Percentiles rank a stretch among this genome's conserved stretches.
Conservation (phyloP, 1,284 basidiomycete genomes). For the Melampsora larici-populina region DNA sequence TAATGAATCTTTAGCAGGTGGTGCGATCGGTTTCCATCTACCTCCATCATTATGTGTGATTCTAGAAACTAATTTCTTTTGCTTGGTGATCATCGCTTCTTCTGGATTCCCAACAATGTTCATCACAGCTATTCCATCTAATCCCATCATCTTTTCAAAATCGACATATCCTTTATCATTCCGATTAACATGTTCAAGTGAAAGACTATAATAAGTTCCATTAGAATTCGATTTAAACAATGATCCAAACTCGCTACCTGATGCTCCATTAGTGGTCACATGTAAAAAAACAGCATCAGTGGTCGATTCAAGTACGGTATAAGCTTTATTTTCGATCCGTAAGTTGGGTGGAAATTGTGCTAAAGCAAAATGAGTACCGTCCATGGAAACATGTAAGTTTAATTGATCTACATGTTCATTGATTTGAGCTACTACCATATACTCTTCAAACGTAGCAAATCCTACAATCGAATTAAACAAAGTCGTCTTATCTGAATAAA, state of each 20-base stretch:
- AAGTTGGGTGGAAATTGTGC: conserved; percentile 86
- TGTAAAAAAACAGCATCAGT: conserved; percentile 92
- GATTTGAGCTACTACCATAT: conserved; percentile 87
- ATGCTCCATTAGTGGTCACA: conserved; percentile 79
- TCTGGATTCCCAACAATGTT: conserved; percentile 82
- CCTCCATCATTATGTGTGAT: conserved; percentile 98
- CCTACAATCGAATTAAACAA: conserved; percentile 85
- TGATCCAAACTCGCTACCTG: conserved; percentile 76
- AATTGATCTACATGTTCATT: conserved; percentile 57
- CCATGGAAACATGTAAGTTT: conserved; percentile 83
- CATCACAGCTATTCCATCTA: conserved; percentile 91
- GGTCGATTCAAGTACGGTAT: conserved; percentile 89
- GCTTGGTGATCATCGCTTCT: conserved; percentile 68
- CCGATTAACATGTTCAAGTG: conserved; percentile 82
- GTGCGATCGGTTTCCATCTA: conserved; percentile 76
- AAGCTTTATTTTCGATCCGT: conserved; percentile 84
- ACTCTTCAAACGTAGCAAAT: conserved; percentile 94
- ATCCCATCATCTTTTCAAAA: conserved; percentile 94
- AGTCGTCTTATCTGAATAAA: conserved; percentile 68
- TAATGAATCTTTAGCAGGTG: conserved; percentile 73
- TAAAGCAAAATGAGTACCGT: conserved; percentile 76
- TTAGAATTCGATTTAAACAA: conserved; percentile 94
- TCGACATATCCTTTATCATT: conserved; percentile 84
- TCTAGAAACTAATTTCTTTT: conserved; percentile 74
- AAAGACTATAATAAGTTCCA: conserved; percentile 89